A percentile compares a stretch with the other conserved stretches of the same genome.
Evolutionary conservation across 2,329 filamentous ascomycete genomes (phyloP).

Genomic region (Aspergillus sergii): DNA sequence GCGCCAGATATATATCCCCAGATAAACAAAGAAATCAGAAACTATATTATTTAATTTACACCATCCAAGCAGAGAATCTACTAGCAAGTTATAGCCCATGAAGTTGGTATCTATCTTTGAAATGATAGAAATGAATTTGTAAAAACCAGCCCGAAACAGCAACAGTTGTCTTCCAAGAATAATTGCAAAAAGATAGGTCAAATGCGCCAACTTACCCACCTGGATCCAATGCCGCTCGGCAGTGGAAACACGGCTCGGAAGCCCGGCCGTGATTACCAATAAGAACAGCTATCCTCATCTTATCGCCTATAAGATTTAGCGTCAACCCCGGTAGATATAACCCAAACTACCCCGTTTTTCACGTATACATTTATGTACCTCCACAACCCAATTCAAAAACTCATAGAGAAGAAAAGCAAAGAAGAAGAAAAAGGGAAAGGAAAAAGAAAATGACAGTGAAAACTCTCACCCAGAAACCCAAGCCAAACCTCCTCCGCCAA

Average conservation of each 20-base stretch:
- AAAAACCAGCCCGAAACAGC: too few relatives aligned
- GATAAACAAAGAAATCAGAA: too few relatives aligned
- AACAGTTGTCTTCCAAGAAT: too few relatives aligned
- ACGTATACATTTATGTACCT: background rate
- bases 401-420: background rate
- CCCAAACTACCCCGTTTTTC: background rate
- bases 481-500: slow-evolving; percentile 16
- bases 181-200: background rate
- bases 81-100: too few relatives aligned
- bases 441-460: background rate
- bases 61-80: too few relatives aligned
- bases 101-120: too few relatives aligned
- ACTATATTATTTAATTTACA: too few relatives aligned
- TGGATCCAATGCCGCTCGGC: background rate
- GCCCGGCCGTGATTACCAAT: background rate
- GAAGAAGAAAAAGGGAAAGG: background rate
- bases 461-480: background rate
- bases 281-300: slow-evolving; percentile 3
- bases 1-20: too few relatives aligned
- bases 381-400: background rate
- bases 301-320: background rate
- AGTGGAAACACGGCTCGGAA: background rate
- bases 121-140: too few relatives aligned
- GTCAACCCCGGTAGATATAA: background rate
- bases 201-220: background rate